phyloP scores from a whole-genome alignment of 176 grass and related monocot genomes.

The Rhynchospora pubera region DNA sequence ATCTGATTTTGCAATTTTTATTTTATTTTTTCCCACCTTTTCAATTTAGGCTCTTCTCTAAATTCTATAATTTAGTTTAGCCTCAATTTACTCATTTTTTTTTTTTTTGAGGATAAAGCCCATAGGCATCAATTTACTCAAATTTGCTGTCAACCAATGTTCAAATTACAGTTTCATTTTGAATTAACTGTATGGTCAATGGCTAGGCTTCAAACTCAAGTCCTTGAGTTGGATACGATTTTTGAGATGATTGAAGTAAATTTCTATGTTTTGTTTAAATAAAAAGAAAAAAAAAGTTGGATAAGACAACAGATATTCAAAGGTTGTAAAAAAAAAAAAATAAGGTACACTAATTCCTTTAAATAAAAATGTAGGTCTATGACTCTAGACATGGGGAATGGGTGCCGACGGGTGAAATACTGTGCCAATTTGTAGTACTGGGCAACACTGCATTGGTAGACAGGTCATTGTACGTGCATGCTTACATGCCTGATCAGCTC shows the following conservation, averaged over 20 bases:
- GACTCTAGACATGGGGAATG: constrained; percentile 11
- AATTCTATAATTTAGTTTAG: background rate
- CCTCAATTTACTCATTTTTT: no score
- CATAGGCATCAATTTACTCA: no score
- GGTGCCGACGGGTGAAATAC: background rate
- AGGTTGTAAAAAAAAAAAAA: background rate
- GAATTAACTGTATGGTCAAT: background rate
- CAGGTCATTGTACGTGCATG: constrained; percentile 9
- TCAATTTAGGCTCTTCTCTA: background rate
- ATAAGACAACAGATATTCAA: background rate
- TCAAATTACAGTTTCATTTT: background rate
- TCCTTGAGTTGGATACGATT: no score
- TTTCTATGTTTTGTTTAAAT: no score
- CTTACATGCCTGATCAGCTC: constrained; percentile 22
- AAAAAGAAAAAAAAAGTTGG: no score
- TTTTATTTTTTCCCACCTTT: no score
- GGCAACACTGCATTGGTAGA: constrained; percentile 11
- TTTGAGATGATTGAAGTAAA: no score
- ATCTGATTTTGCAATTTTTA: background rate
- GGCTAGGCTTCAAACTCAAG: no score
- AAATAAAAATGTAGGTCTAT: constrained; percentile 9
- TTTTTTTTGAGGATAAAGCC: no score
- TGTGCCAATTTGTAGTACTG: constrained; percentile 10
- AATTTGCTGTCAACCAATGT: background rate
- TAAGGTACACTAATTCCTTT: background rate